Evolutionary conservation across 805 yeast genomes (phyloP).

Genomic region (Spathaspora girioi): DNA sequence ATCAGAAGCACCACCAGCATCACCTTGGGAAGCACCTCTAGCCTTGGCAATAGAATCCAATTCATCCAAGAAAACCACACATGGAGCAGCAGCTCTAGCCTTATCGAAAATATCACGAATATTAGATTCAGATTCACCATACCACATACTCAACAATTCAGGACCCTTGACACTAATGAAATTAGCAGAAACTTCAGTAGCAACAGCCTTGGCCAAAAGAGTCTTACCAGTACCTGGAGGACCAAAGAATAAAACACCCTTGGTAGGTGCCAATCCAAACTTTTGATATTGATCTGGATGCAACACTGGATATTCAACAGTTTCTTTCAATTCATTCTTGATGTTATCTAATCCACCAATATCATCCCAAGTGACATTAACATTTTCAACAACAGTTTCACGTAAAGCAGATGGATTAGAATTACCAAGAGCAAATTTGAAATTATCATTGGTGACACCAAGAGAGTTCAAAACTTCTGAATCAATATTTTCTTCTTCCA

Average conservation of each 20-base stretch:
- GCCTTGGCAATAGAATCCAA: constrained; percentile 96
- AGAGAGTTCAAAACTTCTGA: constrained; percentile 94
- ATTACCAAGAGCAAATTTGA: constrained; percentile 94
- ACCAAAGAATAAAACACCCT: constrained; percentile 97
- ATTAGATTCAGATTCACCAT: constrained; percentile 96
- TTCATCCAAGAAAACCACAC: constrained; percentile 97
- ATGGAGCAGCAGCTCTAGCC: constrained; percentile 99
- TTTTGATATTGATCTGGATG: constrained; percentile 99
- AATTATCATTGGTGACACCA: constrained; percentile 99
- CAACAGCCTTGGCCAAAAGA: constrained; percentile 96
- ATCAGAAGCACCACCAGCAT: constrained; percentile 96
- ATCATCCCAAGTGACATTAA: constrained; percentile 98
- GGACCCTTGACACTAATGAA: constrained; percentile 98
- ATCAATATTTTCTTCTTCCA: constrained; percentile 94
- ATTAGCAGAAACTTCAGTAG: constrained; percentile 97
- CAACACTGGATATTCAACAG: constrained; percentile 97
- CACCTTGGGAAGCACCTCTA: constrained; percentile 87
- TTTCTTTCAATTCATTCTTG: constrained; percentile 95
- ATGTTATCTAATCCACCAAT: constrained; percentile 97
- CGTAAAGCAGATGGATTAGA: constrained; percentile 98
- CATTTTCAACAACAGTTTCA: constrained; percentile 98
- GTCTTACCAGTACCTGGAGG: constrained; percentile 99
- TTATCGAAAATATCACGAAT: constrained; percentile 97
- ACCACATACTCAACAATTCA: constrained; percentile 96
- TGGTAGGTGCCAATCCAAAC: constrained; percentile 96